A percentile compares a stretch with the other conserved stretches of the same genome.
phyloP scores from a whole-genome alignment of 2,329 filamentous ascomycete genomes.

The Paraconiothyrium brasiliense region DNA sequence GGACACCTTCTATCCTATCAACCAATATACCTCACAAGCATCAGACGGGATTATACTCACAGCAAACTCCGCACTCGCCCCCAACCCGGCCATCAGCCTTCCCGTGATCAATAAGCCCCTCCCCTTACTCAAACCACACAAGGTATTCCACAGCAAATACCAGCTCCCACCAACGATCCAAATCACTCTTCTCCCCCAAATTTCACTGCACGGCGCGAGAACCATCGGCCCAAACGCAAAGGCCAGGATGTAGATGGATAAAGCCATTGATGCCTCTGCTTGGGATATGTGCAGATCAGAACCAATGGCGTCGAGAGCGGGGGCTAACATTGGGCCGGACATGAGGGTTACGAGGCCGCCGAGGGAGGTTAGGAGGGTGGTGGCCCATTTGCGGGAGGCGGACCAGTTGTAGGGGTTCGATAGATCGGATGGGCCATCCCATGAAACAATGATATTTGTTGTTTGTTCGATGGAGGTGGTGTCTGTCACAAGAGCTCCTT shows the following conservation, averaged over 20 bases:
- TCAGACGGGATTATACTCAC: slow-evolving; percentile 18
- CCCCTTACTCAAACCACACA: slow-evolving; percentile 23
- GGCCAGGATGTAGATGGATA: slow-evolving; percentile 36
- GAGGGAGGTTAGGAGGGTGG: slow-evolving; percentile 43
- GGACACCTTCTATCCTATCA: slow-evolving; percentile 23
- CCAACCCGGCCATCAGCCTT: slow-evolving; percentile 28
- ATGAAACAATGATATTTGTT: slow-evolving; percentile 18
- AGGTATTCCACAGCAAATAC: slow-evolving; percentile 33
- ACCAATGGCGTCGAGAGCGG: slow-evolving; percentile 24
- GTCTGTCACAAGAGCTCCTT: not conserved
- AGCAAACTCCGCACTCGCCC: slow-evolving; percentile 32
- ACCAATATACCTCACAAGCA: not conserved
- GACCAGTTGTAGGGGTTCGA: slow-evolving; percentile 42
- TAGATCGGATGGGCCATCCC: slow-evolving; percentile 22
- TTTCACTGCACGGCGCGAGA: slow-evolving; percentile 80
- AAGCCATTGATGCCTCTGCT: slow-evolving; percentile 24
- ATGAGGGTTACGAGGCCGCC: slow-evolving; percentile 34
- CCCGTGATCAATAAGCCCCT: slow-evolving; percentile 24
- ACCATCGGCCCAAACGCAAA: slow-evolving; percentile 69
- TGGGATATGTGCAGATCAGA: slow-evolving; percentile 22
- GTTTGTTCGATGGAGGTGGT: not conserved
- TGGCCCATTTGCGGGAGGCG: slow-evolving; percentile 51
- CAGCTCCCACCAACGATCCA: slow-evolving; percentile 49
- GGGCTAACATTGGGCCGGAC: slow-evolving; percentile 34
- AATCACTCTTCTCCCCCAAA: slow-evolving; percentile 73